These are phyloP conservation scores for Gypsophila paniculata DNA, from an alignment of 179 eudicot species.

Conservation along the genomic window DNA sequence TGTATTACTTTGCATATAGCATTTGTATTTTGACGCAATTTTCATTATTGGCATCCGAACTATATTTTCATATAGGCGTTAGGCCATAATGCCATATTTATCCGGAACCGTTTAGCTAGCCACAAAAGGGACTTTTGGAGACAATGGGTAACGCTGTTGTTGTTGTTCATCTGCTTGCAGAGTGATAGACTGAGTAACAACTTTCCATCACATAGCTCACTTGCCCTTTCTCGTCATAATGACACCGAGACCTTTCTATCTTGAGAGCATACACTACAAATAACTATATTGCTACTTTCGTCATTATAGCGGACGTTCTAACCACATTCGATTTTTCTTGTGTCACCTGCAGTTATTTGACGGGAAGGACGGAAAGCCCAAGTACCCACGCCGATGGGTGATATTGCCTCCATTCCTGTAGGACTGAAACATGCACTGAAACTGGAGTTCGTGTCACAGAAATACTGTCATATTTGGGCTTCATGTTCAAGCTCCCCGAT, in stretches of 20 bases:
- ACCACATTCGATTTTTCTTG: neutral
- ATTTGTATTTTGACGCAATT: too few species aligned
- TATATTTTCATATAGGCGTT: too few species aligned
- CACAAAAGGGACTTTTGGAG: too few species aligned
- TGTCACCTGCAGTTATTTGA: constrained; percentile 64
- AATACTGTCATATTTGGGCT: constrained; percentile 13
- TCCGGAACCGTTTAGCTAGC: too few species aligned
- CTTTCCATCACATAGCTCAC: neutral
- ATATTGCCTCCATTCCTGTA: constrained; percentile 92
- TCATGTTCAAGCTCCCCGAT: constrained; percentile 14
- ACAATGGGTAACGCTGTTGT: too few species aligned
- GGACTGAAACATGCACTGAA: neutral
- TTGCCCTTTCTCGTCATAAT: neutral
- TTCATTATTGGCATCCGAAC: too few species aligned
- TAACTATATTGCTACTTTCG: neutral
- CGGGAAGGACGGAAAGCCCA: constrained; percentile 87
- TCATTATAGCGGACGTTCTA: constrained; percentile 6
- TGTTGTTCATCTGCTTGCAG: too few species aligned
- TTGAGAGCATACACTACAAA: too few species aligned
- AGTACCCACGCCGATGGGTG: constrained; percentile 91
- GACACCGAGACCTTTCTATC: neutral
- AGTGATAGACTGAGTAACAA: too few species aligned
- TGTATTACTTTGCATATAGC: neutral
- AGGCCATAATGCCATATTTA: too few species aligned
- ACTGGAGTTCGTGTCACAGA: neutral